Conservation (phyloP, 2,329 filamentous ascomycete species). For the Fusarium sp. region DNA sequence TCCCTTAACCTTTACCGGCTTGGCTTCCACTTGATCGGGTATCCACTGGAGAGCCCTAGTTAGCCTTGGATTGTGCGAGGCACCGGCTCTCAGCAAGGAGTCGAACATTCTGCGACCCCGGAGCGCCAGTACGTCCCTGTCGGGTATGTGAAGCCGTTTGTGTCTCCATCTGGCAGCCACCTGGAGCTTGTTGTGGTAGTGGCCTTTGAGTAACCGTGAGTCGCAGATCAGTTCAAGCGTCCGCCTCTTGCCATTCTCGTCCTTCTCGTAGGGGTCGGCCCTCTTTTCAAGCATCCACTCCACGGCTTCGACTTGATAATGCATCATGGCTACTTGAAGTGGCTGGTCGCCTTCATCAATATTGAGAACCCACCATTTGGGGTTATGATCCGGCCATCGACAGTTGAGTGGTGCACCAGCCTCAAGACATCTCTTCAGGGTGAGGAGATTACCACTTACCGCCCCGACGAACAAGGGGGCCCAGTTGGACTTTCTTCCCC, state of each 20-base stretch:
- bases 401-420: not conserved
- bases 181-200: not conserved
- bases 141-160: not conserved
- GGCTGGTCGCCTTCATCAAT: not conserved
- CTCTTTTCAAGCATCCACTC: not conserved
- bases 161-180: not conserved
- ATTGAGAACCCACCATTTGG: not conserved
- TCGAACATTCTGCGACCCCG: not conserved
- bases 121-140: not conserved
- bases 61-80: not conserved
- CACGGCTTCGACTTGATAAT: not conserved
- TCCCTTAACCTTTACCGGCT: not conserved
- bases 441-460: not conserved
- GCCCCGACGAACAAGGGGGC: not conserved
- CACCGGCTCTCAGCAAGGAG: not conserved
- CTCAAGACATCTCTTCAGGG: not conserved
- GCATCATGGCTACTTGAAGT: not conserved
- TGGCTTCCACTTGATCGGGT: not conserved
- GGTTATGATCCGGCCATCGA: not conserved
- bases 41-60: not conserved
- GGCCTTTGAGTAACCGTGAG: not conserved
- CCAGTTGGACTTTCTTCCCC: not conserved
- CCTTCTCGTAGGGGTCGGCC: not conserved
- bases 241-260: not conserved
- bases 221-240: not conserved